Evolutionary conservation across 1,139 yeast species (phyloP).

Genomic region (Taphrina confusa): DNA sequence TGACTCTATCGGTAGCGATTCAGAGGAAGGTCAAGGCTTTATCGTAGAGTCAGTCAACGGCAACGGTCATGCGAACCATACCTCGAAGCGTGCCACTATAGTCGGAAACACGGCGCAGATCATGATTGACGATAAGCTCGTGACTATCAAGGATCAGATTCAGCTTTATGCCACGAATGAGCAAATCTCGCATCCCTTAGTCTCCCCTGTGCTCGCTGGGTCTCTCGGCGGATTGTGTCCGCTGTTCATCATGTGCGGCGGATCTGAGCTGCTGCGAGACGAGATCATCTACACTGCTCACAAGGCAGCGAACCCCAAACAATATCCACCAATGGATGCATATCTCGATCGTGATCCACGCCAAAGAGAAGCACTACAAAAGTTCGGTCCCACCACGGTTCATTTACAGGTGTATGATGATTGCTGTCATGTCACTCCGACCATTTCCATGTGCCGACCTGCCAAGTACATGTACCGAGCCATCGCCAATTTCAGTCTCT

Average conservation of each 20-base stretch:
- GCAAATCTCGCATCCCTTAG: constrained; percentile 32
- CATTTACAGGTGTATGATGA: constrained; percentile 33
- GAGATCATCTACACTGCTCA: constrained; percentile 35
- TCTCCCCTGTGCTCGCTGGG: constrained; percentile 34
- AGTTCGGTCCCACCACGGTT: constrained; percentile 32
- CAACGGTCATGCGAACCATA: not conserved
- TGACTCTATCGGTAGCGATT: not conserved
- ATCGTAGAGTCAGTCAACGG: constrained; percentile 11
- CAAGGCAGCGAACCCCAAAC: constrained; percentile 24
- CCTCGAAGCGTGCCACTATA: constrained; percentile 5
- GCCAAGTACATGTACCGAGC: constrained; percentile 35
- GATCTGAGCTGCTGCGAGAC: constrained; percentile 35
- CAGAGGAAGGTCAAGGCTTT: constrained; percentile 9
- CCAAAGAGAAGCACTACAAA: constrained; percentile 8
- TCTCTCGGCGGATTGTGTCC: constrained; percentile 36
- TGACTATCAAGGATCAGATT: constrained; percentile 30
- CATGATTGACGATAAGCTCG: constrained; percentile 23
- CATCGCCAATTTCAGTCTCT: constrained; percentile 33
- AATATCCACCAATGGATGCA: constrained; percentile 25
- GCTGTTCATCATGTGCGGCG: constrained; percentile 31
- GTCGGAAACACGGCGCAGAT: constrained; percentile 21
- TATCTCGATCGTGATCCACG: constrained; percentile 27
- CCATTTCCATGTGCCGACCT: constrained; percentile 33
- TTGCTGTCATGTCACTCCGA: constrained; percentile 36
- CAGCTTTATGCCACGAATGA: constrained; percentile 36